Evolutionary conservation across 306 rosid genomes (phyloP).

Genomic region (Notholithocarpus densiflorus): DNA sequence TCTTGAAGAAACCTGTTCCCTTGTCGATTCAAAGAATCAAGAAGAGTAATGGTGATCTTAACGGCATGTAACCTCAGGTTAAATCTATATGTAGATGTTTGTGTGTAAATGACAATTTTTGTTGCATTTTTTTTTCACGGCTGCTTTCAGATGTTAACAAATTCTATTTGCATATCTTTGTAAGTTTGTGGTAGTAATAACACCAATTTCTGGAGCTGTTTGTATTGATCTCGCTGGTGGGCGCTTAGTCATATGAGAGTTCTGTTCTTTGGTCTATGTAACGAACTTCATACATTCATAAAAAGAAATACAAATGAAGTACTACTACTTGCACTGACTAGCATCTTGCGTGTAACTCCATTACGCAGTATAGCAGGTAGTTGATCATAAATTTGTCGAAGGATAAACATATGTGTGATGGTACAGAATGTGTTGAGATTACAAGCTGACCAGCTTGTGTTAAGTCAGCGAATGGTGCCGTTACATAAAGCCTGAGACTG

Average conservation of each 20-base stretch:
- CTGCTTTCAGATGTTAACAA: not conserved
- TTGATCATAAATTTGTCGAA: too few species aligned
- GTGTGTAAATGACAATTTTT: conserved; percentile 6
- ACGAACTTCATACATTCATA: not conserved
- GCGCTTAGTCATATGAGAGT: not conserved
- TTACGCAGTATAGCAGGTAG: too few species aligned
- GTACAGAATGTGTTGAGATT: too few species aligned
- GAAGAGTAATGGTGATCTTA: conserved; percentile 37
- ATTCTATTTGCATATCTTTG: not conserved
- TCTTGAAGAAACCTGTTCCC: conserved; percentile 62
- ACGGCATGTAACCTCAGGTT: conserved; percentile 28
- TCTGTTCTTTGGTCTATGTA: not conserved
- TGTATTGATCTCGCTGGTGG: not conserved
- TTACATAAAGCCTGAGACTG: too few species aligned
- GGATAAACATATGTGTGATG: too few species aligned
- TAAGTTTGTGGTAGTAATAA: not conserved
- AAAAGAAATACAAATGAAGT: not conserved
- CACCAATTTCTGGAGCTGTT: not conserved
- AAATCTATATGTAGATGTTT: conserved; percentile 11
- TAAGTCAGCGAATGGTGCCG: too few species aligned
- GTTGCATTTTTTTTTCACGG: not conserved
- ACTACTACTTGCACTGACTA: not conserved
- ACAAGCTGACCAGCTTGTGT: too few species aligned
- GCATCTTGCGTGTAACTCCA: too few species aligned
- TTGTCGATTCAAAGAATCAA: conserved; percentile 49